phyloP scores from a whole-genome alignment of 129 eudicot species.

The Flaveria trinervia region DNA sequence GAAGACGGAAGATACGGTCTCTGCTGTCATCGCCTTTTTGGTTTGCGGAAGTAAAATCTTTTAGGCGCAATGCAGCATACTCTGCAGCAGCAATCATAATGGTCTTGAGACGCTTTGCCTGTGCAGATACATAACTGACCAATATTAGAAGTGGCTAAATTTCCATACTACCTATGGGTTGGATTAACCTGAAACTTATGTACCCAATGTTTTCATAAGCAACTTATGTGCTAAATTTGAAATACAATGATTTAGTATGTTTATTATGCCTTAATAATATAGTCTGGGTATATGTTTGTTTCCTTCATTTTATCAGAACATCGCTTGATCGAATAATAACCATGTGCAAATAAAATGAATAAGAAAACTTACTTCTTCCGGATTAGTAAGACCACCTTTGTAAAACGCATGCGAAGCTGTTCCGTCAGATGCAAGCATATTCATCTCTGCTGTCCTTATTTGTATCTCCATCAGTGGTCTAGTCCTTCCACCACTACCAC shows the following conservation, averaged over 20 bases:
- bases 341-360: background rate
- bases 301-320: no score
- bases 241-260: no score
- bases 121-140: constrained; percentile 12
- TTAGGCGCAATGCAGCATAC: constrained; percentile 82
- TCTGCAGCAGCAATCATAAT: constrained; percentile 98
- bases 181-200: no score
- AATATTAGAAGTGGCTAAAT: background rate
- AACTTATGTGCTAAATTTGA: no score
- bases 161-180: no score
- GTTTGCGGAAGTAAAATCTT: constrained; percentile 69
- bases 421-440: constrained; percentile 79
- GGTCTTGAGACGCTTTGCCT: constrained; percentile 94
- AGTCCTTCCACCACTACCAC: constrained; percentile 48
- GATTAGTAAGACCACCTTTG: constrained; percentile 88
- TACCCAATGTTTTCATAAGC: no score
- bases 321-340: no score
- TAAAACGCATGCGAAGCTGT: constrained; percentile 88
- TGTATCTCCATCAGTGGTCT: constrained; percentile 90
- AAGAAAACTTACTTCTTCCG: constrained; percentile 66
- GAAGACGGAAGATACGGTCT: constrained; percentile 64
- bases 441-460: constrained; percentile 85
- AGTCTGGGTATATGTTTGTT: background rate
- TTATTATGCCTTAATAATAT: background rate
- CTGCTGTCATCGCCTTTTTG: constrained; percentile 51